A percentile compares a stretch with the other conserved stretches of the same genome.
phyloP scores from a whole-genome alignment of 73 alveolate species.

The Symbiodinium natans region DNA sequence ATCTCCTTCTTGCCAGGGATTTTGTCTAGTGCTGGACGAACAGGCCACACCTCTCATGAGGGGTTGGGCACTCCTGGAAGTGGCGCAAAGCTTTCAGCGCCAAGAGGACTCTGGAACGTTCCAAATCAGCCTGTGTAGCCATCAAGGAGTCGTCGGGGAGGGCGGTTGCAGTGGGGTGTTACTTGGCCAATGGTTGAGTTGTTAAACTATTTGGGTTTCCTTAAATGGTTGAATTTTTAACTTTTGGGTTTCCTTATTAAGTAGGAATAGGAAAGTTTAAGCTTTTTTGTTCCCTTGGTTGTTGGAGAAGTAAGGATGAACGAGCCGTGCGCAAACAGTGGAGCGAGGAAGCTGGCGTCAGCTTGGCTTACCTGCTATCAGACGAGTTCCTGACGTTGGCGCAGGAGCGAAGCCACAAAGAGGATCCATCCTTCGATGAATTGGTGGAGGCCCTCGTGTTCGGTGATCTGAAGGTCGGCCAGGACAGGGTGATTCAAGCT shows the following conservation, averaged over 20 bases:
- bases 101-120: too few species aligned
- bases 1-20: neutral
- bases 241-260: too few species aligned
- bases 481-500: neutral
- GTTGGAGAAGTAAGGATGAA: neutral
- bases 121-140: neutral
- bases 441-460: neutral
- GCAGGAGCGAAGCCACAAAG: neutral
- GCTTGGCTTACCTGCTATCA: neutral
- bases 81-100: neutral
- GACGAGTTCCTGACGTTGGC: neutral
- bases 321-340: neutral
- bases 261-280: neutral
- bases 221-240: too few species aligned
- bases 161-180: neutral
- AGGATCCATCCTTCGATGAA: neutral
- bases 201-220: too few species aligned
- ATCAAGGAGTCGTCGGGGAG: neutral
- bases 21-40: neutral
- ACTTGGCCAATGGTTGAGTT: neutral
- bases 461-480: neutral
- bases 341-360: conserved; percentile 3
- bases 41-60: neutral
- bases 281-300: neutral
- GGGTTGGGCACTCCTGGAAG: neutral